phyloP scores from a whole-genome alignment of 2,329 filamentous ascomycete genomes.

The Aspergillus latus region DNA sequence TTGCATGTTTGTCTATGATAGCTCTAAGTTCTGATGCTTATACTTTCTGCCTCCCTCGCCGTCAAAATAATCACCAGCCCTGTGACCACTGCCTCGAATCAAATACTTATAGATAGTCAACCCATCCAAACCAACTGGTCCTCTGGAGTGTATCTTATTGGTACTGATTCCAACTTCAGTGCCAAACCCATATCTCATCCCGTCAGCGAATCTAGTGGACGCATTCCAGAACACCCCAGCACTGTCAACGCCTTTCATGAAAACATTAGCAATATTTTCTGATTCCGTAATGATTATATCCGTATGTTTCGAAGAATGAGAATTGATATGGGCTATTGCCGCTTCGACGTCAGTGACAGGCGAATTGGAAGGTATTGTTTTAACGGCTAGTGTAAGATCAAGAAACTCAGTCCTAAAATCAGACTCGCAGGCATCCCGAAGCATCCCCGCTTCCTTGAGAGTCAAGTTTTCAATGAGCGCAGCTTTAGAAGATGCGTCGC shows the following conservation, averaged over 20 bases:
- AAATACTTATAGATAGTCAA: constrained; percentile 98
- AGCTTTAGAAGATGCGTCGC: constrained; percentile 68
- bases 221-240: constrained; percentile 97
- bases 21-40: constrained; percentile 55
- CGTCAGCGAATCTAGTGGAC: constrained; percentile 89
- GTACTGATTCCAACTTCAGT: constrained; percentile 98
- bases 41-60: constrained; percentile 55
- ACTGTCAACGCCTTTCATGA: constrained; percentile 83
- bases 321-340: constrained; percentile 86
- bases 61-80: constrained; percentile 68
- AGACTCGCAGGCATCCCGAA: constrained; percentile 65
- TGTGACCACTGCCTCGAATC: constrained; percentile 77
- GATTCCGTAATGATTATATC: constrained; percentile 81
- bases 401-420: constrained; percentile 93
- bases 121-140: constrained; percentile 90
- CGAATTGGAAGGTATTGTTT: constrained; percentile 59
- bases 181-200: constrained; percentile 95
- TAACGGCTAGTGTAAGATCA: constrained; percentile 78
- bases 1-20: constrained; percentile 3
- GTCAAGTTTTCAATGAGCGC: constrained; percentile 56
- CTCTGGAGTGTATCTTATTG: constrained; percentile 95
- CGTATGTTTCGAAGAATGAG: constrained; percentile 89
- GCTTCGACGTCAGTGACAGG: constrained; percentile 54
- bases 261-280: constrained; percentile 67
- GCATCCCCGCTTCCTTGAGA: constrained; percentile 43